A percentile compares a stretch with the other conserved stretches of the same genome.
phyloP scores from a whole-genome alignment of 371 early-diverging fungal genomes.

The Mucor plumbeus region DNA sequence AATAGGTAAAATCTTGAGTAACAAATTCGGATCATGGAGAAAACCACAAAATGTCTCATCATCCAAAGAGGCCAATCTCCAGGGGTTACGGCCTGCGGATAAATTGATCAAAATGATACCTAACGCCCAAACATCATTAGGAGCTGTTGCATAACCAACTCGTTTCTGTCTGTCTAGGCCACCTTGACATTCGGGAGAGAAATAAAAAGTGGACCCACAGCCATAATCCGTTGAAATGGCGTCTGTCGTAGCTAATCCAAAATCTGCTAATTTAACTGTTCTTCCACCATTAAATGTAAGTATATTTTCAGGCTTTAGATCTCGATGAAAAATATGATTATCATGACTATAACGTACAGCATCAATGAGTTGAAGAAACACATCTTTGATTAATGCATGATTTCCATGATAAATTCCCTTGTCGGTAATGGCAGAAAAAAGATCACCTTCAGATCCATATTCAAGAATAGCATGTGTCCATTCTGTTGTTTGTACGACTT shows the following conservation, averaged over 20 bases:
- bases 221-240: constrained; percentile 79
- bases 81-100: constrained; percentile 78
- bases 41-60: constrained; percentile 81
- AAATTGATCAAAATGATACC: constrained; percentile 85
- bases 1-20: constrained; percentile 70
- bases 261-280: constrained; percentile 87
- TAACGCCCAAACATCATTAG: constrained; percentile 87
- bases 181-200: constrained; percentile 91
- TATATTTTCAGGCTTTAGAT: constrained; percentile 78
- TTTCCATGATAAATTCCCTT: constrained; percentile 56
- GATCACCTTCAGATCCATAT: constrained; percentile 71
- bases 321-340: constrained; percentile 70
- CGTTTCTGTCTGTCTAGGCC: constrained; percentile 51
- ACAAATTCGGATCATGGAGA: constrained; percentile 59
- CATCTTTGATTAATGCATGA: constrained; percentile 55
- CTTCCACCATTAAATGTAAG: constrained; percentile 53
- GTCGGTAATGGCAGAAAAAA: constrained; percentile 71
- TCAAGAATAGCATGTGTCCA: constrained; percentile 80
- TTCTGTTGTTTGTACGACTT: constrained; percentile 62
- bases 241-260: constrained; percentile 90
- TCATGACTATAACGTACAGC: constrained; percentile 67
- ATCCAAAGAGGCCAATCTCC: constrained; percentile 74
- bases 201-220: constrained; percentile 92
- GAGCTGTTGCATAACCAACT: constrained; percentile 66
- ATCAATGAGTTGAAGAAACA: constrained; percentile 63